Base-by-base conservation (phyloP, 2,329 filamentous ascomycete genomes). In the Cercospora citrullina region DNA sequence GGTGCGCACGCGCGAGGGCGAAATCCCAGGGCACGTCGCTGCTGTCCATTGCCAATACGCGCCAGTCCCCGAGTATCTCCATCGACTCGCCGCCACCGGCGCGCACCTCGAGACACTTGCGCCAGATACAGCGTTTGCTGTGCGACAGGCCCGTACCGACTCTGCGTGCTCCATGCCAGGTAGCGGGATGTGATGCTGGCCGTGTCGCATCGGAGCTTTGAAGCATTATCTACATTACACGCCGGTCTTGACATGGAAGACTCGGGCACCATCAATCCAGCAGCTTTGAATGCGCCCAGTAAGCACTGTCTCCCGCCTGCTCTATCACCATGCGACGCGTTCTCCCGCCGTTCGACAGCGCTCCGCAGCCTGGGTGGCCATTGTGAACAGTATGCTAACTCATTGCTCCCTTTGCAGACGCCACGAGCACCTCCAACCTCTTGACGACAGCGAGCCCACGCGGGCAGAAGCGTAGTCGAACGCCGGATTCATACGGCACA, bases 211-310 rank as follows among this genome's bases (percentile, higher is more conserved):
- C 74, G 69, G 63, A 73, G 69, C 71, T 72, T 68, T 67, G 69
- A 74, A 72, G 70, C 72, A 69, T 72, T 73, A 68, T 68, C 73
- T 72, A 73, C 74, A 68, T 68, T 69, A 69, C 72, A 72, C 66
- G 71, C 70, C 71, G 69, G 74, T 75, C 71, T 72, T 62, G 69
- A 68, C 72, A 84, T 86, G 76, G 90, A 91, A 87, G 90, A 92
- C 80, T 90, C 90, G 84, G 91, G 91, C 79, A 96, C 93, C 79
- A 95, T 96, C 85, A 92, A 96, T 85, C 93, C 93, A 80, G 92
- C 92, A 77, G 91, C 91, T 72, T 86, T 96, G 84, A 93, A 91
- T 83, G 90, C 89, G 79, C 84, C 89, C 84, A 88, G 91, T 94
- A 89, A 74, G 77, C 73, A 55, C 48, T 60, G 23, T 57, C 42